These are phyloP conservation scores for Eucommia ulmoides DNA, from an alignment of 257 asterid species.

Conservation along the genomic window DNA sequence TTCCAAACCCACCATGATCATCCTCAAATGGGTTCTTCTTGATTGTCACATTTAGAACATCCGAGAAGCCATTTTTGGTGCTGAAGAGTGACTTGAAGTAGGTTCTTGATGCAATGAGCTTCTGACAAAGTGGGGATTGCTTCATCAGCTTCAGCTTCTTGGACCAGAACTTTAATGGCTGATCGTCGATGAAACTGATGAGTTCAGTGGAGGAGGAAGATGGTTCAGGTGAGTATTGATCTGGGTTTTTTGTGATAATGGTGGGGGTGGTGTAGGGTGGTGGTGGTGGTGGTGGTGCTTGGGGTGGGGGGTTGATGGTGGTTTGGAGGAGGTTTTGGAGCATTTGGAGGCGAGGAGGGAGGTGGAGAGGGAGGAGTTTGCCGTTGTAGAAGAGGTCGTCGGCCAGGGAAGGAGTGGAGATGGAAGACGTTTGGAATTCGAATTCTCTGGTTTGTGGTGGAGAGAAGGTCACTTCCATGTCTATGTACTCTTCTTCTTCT, in stretches of 20 bases:
- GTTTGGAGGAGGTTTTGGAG: slow-evolving; percentile 29
- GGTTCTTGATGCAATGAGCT: slow-evolving; percentile 24
- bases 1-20: slow-evolving; percentile 11
- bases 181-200: slow-evolving; percentile 20
- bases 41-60: too few species aligned
- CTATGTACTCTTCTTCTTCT: slow-evolving; percentile 47
- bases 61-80: slow-evolving; percentile 13
- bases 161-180: slow-evolving; percentile 35
- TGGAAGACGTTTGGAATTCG: slow-evolving; percentile 56
- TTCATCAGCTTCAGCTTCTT: slow-evolving; percentile 32
- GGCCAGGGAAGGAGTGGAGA: slow-evolving; percentile 40
- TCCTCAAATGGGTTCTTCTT: slow-evolving; percentile 32
- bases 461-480: slow-evolving; percentile 23
- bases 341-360: slow-evolving; percentile 57
- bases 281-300: slow-evolving; percentile 24
- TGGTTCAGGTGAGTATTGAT: slow-evolving; percentile 61
- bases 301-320: slow-evolving; percentile 16
- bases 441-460: slow-evolving; percentile 43
- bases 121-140: slow-evolving; percentile 25
- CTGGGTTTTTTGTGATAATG: slow-evolving; percentile 65
- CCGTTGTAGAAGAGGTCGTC: slow-evolving; percentile 91
- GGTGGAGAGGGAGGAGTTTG: slow-evolving; percentile 76
- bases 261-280: slow-evolving; percentile 51
- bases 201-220: slow-evolving; percentile 66
- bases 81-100: slow-evolving; percentile 26